A percentile compares a stretch with the other conserved stretches of the same genome.
Evolutionary conservation across 2,329 filamentous ascomycete species (phyloP).

Genomic region (Epichloe gansuensis): DNA sequence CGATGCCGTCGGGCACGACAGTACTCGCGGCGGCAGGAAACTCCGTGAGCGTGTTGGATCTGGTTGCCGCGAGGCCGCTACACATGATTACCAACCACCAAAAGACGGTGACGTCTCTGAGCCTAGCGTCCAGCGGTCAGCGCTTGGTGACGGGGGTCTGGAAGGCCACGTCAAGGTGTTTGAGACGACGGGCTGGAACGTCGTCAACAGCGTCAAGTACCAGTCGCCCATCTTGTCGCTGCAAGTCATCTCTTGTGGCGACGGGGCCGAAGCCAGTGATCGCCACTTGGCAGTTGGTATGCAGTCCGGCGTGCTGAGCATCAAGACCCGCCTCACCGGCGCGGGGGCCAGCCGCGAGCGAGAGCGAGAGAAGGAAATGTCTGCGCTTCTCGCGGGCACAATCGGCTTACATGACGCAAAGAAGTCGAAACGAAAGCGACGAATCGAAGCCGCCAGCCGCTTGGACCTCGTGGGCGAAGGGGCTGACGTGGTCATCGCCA

Average conservation of each 20-base stretch:
- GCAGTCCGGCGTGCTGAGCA: slow-evolving; percentile 81
- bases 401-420: slow-evolving; percentile 67
- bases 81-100: slow-evolving; percentile 88
- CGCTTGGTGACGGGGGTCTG: slow-evolving; percentile 78
- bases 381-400: slow-evolving; percentile 64
- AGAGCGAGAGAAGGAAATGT: slow-evolving; percentile 75
- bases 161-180: slow-evolving; percentile 97
- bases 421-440: slow-evolving; percentile 55
- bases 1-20: slow-evolving; percentile 76
- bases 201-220: slow-evolving; percentile 91
- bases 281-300: slow-evolving; percentile 92
- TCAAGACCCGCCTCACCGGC: slow-evolving; percentile 79
- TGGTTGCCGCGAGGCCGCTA: slow-evolving; percentile 80
- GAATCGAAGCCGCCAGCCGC: slow-evolving; percentile 31
- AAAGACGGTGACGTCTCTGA: slow-evolving; percentile 87
- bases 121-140: slow-evolving; percentile 66
- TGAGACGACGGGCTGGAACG: slow-evolving; percentile 88
- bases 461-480: slow-evolving; percentile 76
- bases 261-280: slow-evolving; percentile 49
- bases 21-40: slow-evolving; percentile 77
- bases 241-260: slow-evolving; percentile 47
- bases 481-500: slow-evolving; percentile 79
- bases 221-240: slow-evolving; percentile 81
- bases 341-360: slow-evolving; percentile 64
- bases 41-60: slow-evolving; percentile 79